phyloP scores from a whole-genome alignment of 352 stramenopile genomes.

The Phytopythium vexans region DNA sequence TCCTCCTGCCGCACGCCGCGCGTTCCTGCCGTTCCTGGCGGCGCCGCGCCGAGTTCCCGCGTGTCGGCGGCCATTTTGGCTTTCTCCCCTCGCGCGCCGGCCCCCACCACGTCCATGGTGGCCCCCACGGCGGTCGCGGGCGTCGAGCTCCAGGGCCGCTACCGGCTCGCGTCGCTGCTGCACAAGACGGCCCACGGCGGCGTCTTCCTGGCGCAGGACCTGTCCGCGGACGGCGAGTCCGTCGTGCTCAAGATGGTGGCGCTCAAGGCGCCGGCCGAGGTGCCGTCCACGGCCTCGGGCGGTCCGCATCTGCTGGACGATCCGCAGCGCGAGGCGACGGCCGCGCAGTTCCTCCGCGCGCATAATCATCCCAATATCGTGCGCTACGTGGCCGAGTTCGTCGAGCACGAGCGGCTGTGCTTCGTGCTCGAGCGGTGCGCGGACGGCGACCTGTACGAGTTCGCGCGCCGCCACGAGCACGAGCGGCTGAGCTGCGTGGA shows the following conservation, averaged over 20 bases:
- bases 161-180: too few relatives aligned
- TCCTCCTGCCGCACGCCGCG: too few relatives aligned
- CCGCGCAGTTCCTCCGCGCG: neutral
- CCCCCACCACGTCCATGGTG: too few relatives aligned
- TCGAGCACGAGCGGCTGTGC: conserved; percentile 33
- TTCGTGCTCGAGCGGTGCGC: conserved; percentile 35
- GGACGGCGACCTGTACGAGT: conserved; percentile 26
- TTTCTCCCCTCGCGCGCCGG: too few relatives aligned
- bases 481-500: conserved; percentile 10
- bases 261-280: neutral
- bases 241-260: conserved; percentile 4
- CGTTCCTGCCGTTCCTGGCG: too few relatives aligned
- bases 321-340: neutral
- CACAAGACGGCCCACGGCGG: too few relatives aligned
- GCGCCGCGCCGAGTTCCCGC: too few relatives aligned
- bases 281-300: neutral
- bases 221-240: too few relatives aligned
- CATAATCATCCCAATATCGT: conserved; percentile 39
- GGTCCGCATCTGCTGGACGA: neutral
- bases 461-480: conserved; percentile 7
- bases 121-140: too few relatives aligned
- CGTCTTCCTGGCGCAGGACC: too few relatives aligned
- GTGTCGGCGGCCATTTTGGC: too few relatives aligned
- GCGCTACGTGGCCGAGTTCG: conserved; percentile 32
- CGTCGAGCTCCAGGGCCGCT: too few relatives aligned